Evolutionary conservation across 2,329 filamentous ascomycete species (phyloP), one percentile per base, ranked within the genome.

Genomic region (Periconia digitata): DNA sequence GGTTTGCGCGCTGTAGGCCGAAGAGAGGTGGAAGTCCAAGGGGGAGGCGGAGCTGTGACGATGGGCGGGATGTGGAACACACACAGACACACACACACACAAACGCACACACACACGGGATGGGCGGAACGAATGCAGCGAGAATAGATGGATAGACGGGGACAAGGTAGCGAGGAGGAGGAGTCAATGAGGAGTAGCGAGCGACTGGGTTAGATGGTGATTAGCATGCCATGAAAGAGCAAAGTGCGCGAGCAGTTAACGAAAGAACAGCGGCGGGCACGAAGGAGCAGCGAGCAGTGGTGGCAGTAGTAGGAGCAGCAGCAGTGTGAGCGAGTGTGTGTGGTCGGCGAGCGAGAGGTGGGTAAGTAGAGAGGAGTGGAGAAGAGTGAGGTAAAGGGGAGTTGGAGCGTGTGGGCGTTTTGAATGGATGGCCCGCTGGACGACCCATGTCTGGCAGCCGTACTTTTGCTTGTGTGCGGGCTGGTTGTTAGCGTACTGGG

Each of bases 51-150:
- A 12, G 27, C 5, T 32, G 27, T 32, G 27, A 32, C 27, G 27
- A 32, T 32, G 27, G 27, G 27, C 27, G 27, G 27, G 27, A 32
- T 10, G n/a, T 10, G 27, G 27, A 57, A 60, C 57, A 58, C 56
- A 54, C 58, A 38, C 13, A 16, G 16, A 8, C n/a, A 16, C 3
- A 21, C 20, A 21, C 10, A 13, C 13, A 32, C 10, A 12, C 27
- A 32, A 10, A 32, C 10, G 27, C 27, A 32, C 27, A 32, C 7
- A 15, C 27, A 6, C 27, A 32, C 27, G 27, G 27, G 27, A 32
- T 10, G 27, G n/a, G 27, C 27, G 27, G 27, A 32, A 32, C 27
- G 27, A 32, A 32, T 32, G 38, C 42, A 42, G 38, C 35, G 34
- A 44, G 27, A 23, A 23, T 22, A 24, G 18, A 35, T 34, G 34